These are phyloP conservation scores for Phytophthora pini DNA, from an alignment of 352 stramenopile genomes.

Conservation along the genomic window DNA sequence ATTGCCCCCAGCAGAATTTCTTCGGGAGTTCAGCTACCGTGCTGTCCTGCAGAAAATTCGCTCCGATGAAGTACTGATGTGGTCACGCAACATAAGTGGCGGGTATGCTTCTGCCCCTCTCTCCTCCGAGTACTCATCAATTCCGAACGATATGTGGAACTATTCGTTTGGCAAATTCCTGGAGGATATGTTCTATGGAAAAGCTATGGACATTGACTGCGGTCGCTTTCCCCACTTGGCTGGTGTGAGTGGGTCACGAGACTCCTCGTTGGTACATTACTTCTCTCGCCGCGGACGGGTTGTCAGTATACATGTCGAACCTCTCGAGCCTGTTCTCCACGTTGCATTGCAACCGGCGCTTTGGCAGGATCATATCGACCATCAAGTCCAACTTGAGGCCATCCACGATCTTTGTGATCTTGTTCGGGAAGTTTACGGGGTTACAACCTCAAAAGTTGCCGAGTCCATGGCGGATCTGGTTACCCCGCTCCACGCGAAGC, in stretches of 20 bases:
- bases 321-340: constrained; percentile 81
- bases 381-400: constrained; percentile 63
- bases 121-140: constrained; percentile 61
- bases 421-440: constrained; percentile 72
- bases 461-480: constrained; percentile 81
- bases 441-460: constrained; percentile 81
- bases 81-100: constrained; percentile 50
- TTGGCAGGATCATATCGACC: constrained; percentile 84
- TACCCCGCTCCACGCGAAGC: constrained; percentile 69
- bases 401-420: constrained; percentile 81
- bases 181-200: constrained; percentile 87
- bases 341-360: constrained; percentile 83
- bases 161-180: constrained; percentile 91
- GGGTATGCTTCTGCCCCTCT: constrained; percentile 28
- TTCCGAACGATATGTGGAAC: constrained; percentile 79
- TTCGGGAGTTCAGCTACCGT: constrained; percentile 71
- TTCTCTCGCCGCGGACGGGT: constrained; percentile 78
- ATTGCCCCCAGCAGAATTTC: constrained; percentile 55
- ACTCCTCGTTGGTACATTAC: constrained; percentile 77
- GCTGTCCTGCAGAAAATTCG: constrained; percentile 63
- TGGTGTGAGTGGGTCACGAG: constrained; percentile 61
- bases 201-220: constrained; percentile 75
- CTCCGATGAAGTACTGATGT: constrained; percentile 74
- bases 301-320: constrained; percentile 81
- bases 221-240: constrained; percentile 69